Evolutionary conservation across 2,329 filamentous ascomycete genomes (phyloP), one percentile per base, ranked within the genome.

Genomic region (Thielaviopsis punctulata): DNA sequence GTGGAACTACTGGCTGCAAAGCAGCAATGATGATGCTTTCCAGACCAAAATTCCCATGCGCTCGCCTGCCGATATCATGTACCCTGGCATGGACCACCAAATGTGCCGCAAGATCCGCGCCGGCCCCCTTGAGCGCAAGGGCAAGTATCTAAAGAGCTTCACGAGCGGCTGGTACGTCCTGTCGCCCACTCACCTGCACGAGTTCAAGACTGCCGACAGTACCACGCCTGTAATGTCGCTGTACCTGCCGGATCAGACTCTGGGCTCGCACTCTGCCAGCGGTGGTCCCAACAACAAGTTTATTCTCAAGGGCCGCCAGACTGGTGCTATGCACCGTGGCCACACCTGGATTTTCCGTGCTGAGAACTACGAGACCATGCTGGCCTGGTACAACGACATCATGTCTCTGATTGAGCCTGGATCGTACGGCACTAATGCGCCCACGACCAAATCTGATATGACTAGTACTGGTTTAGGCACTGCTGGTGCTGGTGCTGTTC

Each of bases 121-220:
- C 19, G 92, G 92, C 2, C 80, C 95, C 67, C 72, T 98, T 33
- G 92, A 98, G 70, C 83, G 92, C 59, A 96, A 96, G 79, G 95
- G 88, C 76, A 98, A 96, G 64, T 98, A 96, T 62, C 71, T 98
- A 56, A 96, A 95, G 72, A 95, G 89, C 65, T 95, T 95, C 65
- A 92, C 89, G 7, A 85, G 88, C 23, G 90, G 90, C 62, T 96
- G 90, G 89, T 95, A 95, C 66, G 88, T 96, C 47, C 72, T 98
- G 59, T 95, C 92, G 60, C 86, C 92, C 15, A 96, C 92, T 52
- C 92, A 98, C 67, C 76, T 98, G 21, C 92, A 98, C 69, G 92
- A 98, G 68, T 98, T 96, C 76, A 95, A 95, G 65, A 95, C 88
- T n/a, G 87, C 88, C 58, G 90, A 96, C 68, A 84, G 78, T 55